phyloP scores from a whole-genome alignment of 495 filamentous ascomycete genomes.

The Aspergillus hancockii region DNA sequence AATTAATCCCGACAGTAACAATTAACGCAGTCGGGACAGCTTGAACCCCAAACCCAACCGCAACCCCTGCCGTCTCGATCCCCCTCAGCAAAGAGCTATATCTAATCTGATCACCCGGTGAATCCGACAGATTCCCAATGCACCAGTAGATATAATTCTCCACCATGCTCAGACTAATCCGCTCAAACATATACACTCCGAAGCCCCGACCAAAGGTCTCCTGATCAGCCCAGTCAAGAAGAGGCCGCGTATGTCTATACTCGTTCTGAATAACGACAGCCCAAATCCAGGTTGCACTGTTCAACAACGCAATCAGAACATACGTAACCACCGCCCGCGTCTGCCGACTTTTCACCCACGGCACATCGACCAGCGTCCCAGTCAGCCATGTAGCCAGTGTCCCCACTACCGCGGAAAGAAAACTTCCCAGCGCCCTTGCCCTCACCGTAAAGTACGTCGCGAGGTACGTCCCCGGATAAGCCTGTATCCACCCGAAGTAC shows the following conservation, averaged over 20 bases:
- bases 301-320: conserved; percentile 21
- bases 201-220: conserved; percentile 41
- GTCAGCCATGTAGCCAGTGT: conserved; percentile 41
- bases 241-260: conserved; percentile 25
- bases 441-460: conserved; percentile 60
- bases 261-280: conserved; percentile 29
- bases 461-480: conserved; percentile 56
- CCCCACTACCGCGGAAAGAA: conserved; percentile 47
- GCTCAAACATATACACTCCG: conserved; percentile 42
- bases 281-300: conserved; percentile 30
- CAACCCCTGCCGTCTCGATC: conserved; percentile 43
- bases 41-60: conserved; percentile 44
- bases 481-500: conserved; percentile 54
- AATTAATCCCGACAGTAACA: conserved; percentile 43
- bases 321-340: conserved; percentile 22
- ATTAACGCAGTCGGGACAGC: conserved; percentile 44
- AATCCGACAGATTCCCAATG: conserved; percentile 44
- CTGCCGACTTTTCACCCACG: conserved; percentile 24
- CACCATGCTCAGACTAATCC: conserved; percentile 38
- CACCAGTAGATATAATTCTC: conserved; percentile 52
- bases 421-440: conserved; percentile 48
- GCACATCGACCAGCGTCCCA: conserved; percentile 23
- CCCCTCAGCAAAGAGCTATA: conserved; percentile 44
- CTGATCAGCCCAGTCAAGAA: conserved; percentile 20
- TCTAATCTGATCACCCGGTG: conserved; percentile 42